A percentile compares a stretch with the other conserved stretches of the same genome.
Conservation (phyloP, 1,284 basidiomycete species). For the Moniliophthora roreri region DNA sequence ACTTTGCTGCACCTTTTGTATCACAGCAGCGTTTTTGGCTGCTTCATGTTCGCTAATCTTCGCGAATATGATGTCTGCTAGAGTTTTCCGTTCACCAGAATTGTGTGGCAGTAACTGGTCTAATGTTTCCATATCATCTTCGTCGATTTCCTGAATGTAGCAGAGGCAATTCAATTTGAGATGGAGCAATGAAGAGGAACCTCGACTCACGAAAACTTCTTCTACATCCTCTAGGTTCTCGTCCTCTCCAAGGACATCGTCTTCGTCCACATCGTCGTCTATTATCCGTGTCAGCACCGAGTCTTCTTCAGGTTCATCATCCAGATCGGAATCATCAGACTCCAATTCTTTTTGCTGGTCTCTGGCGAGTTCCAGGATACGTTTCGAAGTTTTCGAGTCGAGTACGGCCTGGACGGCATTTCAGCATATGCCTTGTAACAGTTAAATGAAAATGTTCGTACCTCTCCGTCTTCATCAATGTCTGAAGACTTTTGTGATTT, state of each 20-base stretch:
- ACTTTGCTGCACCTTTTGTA: constrained; percentile 63
- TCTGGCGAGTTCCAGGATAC: constrained; percentile 90
- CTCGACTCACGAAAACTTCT: constrained; percentile 57
- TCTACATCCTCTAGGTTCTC: constrained; percentile 44
- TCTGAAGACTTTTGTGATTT: constrained; percentile 49
- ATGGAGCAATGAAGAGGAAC: constrained; percentile 2
- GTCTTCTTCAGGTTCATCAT: constrained; percentile 35
- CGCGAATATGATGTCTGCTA: constrained; percentile 95
- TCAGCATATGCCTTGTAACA: neutral
- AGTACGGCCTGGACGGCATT: constrained; percentile 58
- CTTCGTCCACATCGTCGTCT: constrained; percentile 46
- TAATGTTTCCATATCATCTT: constrained; percentile 81
- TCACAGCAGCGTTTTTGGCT: constrained; percentile 46
- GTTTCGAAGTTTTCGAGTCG: constrained; percentile 84
- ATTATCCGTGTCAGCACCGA: constrained; percentile 30
- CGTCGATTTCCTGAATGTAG: constrained; percentile 84
- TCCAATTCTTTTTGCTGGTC: constrained; percentile 93
- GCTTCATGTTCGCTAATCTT: constrained; percentile 76
- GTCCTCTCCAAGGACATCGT: constrained; percentile 51
- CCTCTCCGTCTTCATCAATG: constrained; percentile 60
- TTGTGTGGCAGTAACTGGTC: constrained; percentile 78
- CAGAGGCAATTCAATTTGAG: constrained; percentile 10
- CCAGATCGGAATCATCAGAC: constrained; percentile 42
- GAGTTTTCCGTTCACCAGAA: constrained; percentile 73
- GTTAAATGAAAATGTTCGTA: constrained; percentile 26